phyloP scores from a whole-genome alignment of 2,329 filamentous ascomycete genomes.

The Aureobasidium sp. region DNA sequence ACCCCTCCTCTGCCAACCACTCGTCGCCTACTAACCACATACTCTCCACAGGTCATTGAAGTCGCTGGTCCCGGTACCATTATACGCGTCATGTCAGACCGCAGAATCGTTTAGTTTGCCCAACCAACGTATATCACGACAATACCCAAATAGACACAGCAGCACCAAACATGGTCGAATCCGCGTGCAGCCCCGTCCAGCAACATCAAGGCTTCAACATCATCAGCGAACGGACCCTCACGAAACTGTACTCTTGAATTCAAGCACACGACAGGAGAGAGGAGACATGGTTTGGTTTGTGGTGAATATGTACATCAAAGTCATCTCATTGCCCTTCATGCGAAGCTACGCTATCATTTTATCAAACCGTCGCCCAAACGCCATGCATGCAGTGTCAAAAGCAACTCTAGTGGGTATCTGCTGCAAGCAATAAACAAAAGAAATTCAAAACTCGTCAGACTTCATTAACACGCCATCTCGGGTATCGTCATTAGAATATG shows the following conservation, averaged over 20 bases:
- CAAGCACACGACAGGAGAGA: neutral
- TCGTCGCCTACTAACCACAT: conserved; percentile 14
- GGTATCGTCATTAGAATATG: neutral
- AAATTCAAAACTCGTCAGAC: neutral
- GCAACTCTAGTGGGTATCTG: conserved; percentile 10
- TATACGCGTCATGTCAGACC: conserved; percentile 91
- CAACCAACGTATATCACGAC: conserved; percentile 17
- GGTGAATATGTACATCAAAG: neutral
- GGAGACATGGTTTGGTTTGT: neutral
- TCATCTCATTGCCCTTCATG: neutral
- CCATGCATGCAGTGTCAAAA: conserved; percentile 6
- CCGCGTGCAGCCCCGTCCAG: neutral
- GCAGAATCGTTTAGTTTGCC: conserved; percentile 65
- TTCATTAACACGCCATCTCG: neutral
- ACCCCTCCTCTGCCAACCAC: neutral
- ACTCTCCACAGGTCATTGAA: conserved; percentile 58
- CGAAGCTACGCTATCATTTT: neutral
- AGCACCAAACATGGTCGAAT: neutral
- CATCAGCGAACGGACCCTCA: neutral
- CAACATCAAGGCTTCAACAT: neutral
- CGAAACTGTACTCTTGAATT: neutral
- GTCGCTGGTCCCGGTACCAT: conserved; percentile 83
- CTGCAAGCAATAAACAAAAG: conserved; percentile 7
- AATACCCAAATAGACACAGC: conserved; percentile 25
- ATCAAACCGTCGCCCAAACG: neutral